Conservation (phyloP, 768 basidiomycete species). For the Amanita subjunquillea region DNA sequence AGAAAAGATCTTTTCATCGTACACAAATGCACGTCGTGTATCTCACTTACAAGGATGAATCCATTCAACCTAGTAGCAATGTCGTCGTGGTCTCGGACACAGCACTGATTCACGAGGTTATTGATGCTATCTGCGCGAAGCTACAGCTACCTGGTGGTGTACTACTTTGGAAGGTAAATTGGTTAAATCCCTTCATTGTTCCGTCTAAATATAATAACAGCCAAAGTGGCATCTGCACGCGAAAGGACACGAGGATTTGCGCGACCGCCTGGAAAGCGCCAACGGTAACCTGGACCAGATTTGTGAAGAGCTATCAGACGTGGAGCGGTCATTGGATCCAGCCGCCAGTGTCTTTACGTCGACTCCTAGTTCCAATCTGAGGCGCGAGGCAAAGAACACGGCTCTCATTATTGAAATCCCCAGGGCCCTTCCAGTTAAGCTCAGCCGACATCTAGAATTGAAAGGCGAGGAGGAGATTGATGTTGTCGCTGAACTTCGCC, state of each 20-base stretch:
- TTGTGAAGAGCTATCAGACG: background rate
- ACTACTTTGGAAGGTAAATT: background rate
- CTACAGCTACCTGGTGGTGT: background rate
- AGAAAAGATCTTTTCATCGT: too few relatives aligned
- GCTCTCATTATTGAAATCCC: background rate
- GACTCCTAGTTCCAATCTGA: background rate
- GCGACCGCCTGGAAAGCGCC: background rate
- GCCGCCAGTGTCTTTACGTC: background rate
- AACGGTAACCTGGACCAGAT: background rate
- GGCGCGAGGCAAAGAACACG: background rate
- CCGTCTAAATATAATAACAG: background rate
- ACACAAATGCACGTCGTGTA: background rate
- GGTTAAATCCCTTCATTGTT: background rate
- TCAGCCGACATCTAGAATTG: background rate
- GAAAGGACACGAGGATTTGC: background rate
- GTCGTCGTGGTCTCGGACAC: background rate
- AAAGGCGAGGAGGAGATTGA: background rate
- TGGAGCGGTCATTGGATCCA: background rate
- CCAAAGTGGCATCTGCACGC: background rate
- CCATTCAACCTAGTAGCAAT: background rate
- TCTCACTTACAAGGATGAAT: background rate
- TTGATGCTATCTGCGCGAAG: background rate
- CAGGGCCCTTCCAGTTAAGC: background rate
- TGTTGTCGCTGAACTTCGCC: background rate
- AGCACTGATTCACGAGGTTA: background rate